Base-by-base conservation (phyloP, 352 stramenopile species). In the Phytophthora megakarya region DNA sequence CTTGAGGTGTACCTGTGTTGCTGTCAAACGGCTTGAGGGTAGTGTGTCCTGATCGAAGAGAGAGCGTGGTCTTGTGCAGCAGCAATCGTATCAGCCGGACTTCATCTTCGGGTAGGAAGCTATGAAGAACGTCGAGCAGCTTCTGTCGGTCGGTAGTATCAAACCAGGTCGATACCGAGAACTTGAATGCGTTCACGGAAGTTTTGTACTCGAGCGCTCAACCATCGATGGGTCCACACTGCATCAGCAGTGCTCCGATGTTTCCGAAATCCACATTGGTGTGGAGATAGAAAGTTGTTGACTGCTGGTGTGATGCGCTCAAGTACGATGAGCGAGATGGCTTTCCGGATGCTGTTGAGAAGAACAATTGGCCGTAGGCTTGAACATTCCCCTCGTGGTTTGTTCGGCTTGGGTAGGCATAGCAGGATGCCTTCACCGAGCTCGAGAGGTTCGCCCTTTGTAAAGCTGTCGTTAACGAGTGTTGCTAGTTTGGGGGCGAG, bases 91-190 rank as follows among this genome's bases (percentile, higher is more conserved):
- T 32, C 5, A 32, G 26, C 5, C 26, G 26, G 26, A 32, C 9
- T 32, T 44, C 38, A 13, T 48, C 22, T 2, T 48, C 42, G 21
- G 13, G 1, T 7, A 32, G 19, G 23, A 33, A 37, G 15, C 7
- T 37, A 15, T 48, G 1, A 5, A 56, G 45, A 11, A 45, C 26
- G 32, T 13, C 16, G 3, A 53, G 15, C 10, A 49, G 37, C 19
- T 63, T 63, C 18, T 55, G 21, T 5, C 55, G 16, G n/a, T 62
- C 5, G 12, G 54, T 26, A 1, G 54, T 54, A 19, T 50, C 45
- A 38, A 56, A 64, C 56, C 10, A 64, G 33, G 37, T 64, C 37
- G 16, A 57, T 57, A 15, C 37, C 35, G 12, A 64, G 46, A 18
- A 64, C 43, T 11, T 45, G 21, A 10, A 64, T 43, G n/a, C 18